Evolutionary conservation across 257 asterid genomes (phyloP).

Genomic region (Paraleonurus japonicus): DNA sequence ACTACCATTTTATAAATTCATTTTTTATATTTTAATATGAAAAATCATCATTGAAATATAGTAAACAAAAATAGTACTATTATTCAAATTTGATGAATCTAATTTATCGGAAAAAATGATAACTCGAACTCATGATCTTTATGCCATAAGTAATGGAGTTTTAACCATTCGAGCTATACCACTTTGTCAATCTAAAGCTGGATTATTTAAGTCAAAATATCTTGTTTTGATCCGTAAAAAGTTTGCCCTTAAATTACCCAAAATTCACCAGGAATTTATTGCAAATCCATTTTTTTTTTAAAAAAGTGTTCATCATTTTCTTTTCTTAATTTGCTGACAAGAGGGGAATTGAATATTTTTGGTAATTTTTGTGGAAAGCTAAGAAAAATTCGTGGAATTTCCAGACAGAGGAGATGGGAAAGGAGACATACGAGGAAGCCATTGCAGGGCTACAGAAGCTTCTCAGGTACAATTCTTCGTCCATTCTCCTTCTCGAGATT

Average conservation of each 20-base stretch:
- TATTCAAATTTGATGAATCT: background rate
- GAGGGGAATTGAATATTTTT: background rate
- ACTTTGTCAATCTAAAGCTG: no score
- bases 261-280: background rate
- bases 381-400: background rate
- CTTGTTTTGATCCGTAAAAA: background rate
- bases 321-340: background rate
- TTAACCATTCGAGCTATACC: no score
- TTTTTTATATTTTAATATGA: background rate
- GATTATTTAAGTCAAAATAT: background rate
- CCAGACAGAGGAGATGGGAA: slow-evolving; percentile 61
- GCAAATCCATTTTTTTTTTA: background rate
- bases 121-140: no score
- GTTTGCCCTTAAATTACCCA: background rate
- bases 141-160: no score
- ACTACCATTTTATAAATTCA: background rate
- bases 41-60: background rate
- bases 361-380: background rate
- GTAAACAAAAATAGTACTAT: background rate
- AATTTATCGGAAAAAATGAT: no score
- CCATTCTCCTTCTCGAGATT: background rate
- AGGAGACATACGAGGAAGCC: slow-evolving; percentile 65
- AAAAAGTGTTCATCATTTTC: background rate
- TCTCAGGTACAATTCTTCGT: slow-evolving; percentile 45
- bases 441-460: slow-evolving; percentile 75